These are phyloP conservation scores for Wickerhamomyces sp. DNA, from an alignment of 1,139 yeast species.

Conservation along the genomic window DNA sequence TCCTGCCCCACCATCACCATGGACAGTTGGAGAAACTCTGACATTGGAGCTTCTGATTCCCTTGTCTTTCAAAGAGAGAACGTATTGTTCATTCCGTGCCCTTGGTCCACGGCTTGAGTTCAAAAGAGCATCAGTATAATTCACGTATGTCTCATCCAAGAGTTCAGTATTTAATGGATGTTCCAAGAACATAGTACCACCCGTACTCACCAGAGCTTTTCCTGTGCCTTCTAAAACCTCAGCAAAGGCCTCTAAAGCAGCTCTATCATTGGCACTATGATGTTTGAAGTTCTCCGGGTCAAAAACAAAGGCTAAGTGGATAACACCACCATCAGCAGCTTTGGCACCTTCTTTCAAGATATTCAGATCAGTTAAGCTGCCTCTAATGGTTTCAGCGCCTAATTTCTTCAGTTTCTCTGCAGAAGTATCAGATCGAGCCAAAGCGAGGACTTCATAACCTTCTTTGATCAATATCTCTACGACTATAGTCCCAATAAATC, in stretches of 20 bases:
- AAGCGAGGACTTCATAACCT: slow-evolving; percentile 20
- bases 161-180: slow-evolving; percentile 8
- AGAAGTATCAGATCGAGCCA: slow-evolving; percentile 26
- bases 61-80: slow-evolving; percentile 15
- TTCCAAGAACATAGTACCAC: slow-evolving; percentile 11
- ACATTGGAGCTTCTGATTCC: slow-evolving; percentile 23
- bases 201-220: slow-evolving; percentile 22
- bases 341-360: slow-evolving; percentile 24
- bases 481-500: slow-evolving; percentile 24
- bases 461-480: slow-evolving; percentile 12
- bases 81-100: slow-evolving; percentile 9
- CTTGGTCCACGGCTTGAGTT: slow-evolving; percentile 4
- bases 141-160: slow-evolving; percentile 4
- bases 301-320: slow-evolving; percentile 32
- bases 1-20: slow-evolving; percentile 22
- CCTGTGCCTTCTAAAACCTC: slow-evolving; percentile 25
- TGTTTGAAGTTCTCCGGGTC: slow-evolving; percentile 20
- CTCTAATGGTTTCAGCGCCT: slow-evolving; percentile 26
- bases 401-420: slow-evolving; percentile 16
- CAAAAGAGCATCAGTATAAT: background rate
- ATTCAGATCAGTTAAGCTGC: slow-evolving; percentile 27
- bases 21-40: slow-evolving; percentile 27
- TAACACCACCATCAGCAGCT: slow-evolving; percentile 30
- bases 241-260: slow-evolving; percentile 24
- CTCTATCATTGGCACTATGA: slow-evolving; percentile 20